Percentiles rank a stretch among this genome's conserved stretches.
These are phyloP conservation scores for Spergularia bocconei DNA, from an alignment of 148 eudicot genomes.

Conservation along the genomic window DNA sequence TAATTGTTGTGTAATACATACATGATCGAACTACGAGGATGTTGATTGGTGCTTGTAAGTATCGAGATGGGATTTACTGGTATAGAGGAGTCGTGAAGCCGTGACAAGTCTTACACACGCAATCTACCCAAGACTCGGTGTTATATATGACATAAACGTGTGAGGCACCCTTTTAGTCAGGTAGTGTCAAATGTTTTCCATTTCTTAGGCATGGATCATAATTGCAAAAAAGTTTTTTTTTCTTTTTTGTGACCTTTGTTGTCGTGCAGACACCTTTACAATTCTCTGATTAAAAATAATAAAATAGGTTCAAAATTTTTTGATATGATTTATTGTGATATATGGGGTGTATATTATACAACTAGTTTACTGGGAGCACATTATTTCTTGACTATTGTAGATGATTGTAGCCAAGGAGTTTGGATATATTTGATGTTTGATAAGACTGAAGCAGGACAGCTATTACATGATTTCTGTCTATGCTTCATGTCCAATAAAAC, in stretches of 20 bases:
- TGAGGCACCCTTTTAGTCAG: neutral
- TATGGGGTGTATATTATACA: too few species aligned
- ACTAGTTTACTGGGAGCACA: neutral
- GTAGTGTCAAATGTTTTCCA: neutral
- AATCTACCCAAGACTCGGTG: too few species aligned
- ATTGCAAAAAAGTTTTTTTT: neutral
- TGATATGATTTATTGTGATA: neutral
- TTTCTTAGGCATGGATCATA: neutral
- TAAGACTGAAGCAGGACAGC: too few species aligned
- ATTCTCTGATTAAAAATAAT: neutral
- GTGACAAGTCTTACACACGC: neutral
- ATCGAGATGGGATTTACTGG: neutral
- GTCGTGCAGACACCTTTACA: neutral
- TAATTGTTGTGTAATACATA: slow-evolving; percentile 5
- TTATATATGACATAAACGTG: neutral
- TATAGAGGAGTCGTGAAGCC: neutral
- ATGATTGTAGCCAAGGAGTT: too few species aligned
- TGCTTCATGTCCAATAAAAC: neutral
- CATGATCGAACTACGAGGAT: slow-evolving; percentile 2
- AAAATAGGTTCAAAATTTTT: neutral
- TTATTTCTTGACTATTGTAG: neutral
- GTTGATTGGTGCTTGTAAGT: slow-evolving; percentile 4
- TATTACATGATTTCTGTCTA: neutral
- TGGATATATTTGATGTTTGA: too few species aligned
- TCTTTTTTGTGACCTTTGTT: neutral